Conservation (phyloP, 2,329 filamentous ascomycete species). For the Fusarium irregulare region DNA sequence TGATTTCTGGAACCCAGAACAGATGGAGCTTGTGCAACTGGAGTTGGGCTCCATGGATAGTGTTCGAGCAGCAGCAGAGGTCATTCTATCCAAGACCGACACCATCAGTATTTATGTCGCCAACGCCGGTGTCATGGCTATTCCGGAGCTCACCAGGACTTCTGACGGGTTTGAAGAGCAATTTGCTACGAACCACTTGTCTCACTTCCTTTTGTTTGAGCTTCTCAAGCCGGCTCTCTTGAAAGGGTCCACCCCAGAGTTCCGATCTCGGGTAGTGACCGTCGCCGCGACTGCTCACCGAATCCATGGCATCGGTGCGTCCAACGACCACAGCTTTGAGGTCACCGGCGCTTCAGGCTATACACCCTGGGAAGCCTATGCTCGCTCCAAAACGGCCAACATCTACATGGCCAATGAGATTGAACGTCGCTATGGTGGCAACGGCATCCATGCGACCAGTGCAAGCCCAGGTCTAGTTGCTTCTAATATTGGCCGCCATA, state of each 20-base stretch:
- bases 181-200: slow-evolving; percentile 33
- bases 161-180: slow-evolving; percentile 33
- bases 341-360: background rate
- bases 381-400: slow-evolving; percentile 11
- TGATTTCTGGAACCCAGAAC: slow-evolving; percentile 19
- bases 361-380: slow-evolving; percentile 5
- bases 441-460: slow-evolving; percentile 11
- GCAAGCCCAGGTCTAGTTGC: slow-evolving; percentile 8
- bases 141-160: slow-evolving; percentile 11
- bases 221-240: slow-evolving; percentile 1
- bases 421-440: slow-evolving; percentile 1
- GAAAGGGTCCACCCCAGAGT: background rate
- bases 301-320: slow-evolving; percentile 2
- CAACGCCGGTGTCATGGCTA: slow-evolving; percentile 41
- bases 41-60: slow-evolving; percentile 38
- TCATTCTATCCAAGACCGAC: background rate
- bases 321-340: slow-evolving; percentile 10
- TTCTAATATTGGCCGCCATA: slow-evolving; percentile 5
- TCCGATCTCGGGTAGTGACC: slow-evolving; percentile 6
- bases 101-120: slow-evolving; percentile 18
- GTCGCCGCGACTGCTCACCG: slow-evolving; percentile 13
- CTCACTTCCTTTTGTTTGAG: slow-evolving; percentile 34
- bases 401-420: slow-evolving; percentile 16
- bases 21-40: slow-evolving; percentile 35
- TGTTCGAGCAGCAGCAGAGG: slow-evolving; percentile 1